Evolutionary conservation across 495 filamentous ascomycete species (phyloP).

Genomic region (Penicillium waksmanii): DNA sequence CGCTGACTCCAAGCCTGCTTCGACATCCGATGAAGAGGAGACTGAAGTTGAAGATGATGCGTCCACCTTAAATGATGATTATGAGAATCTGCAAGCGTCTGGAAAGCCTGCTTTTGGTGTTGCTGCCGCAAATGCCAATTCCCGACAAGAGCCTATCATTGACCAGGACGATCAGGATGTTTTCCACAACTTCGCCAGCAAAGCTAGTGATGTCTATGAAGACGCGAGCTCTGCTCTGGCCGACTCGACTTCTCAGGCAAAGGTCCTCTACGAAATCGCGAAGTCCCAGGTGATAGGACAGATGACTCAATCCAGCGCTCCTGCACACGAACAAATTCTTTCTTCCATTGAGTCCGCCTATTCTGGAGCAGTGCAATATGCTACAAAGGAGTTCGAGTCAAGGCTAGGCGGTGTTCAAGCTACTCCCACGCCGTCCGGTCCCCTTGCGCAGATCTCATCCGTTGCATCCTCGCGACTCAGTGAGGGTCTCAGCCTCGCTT

Average conservation of each 20-base stretch:
- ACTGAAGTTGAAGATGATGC: slow-evolving; percentile 11
- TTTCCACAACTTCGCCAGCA: slow-evolving; percentile 53
- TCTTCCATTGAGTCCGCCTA: slow-evolving; percentile 71
- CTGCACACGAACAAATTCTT: slow-evolving; percentile 63
- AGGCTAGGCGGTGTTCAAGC: slow-evolving; percentile 21
- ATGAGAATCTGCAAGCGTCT: slow-evolving; percentile 12
- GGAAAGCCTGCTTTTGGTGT: slow-evolving; percentile 25
- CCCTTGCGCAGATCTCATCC: slow-evolving; percentile 61
- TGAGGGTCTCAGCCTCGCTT: slow-evolving; percentile 66
- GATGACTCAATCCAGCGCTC: slow-evolving; percentile 67
- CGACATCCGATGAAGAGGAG: slow-evolving; percentile 42
- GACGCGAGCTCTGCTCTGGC: slow-evolving; percentile 64
- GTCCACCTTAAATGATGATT: slow-evolving; percentile 2
- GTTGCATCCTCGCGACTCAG: slow-evolving; percentile 66
- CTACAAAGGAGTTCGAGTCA: slow-evolving; percentile 57
- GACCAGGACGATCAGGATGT: slow-evolving; percentile 52
- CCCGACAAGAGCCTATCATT: slow-evolving; percentile 39
- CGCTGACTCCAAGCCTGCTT: slow-evolving; percentile 24
- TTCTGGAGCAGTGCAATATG: slow-evolving; percentile 64
- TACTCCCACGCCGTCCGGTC: slow-evolving; percentile 46
- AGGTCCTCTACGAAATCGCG: slow-evolving; percentile 66
- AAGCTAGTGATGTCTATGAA: slow-evolving; percentile 53
- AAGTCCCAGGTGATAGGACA: slow-evolving; percentile 66
- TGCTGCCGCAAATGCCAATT: slow-evolving; percentile 27
- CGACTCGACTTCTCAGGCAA: slow-evolving; percentile 61